Percentiles rank a stretch among this genome's conserved stretches.
Conservation (phyloP, 208 protist genomes). For the Lotmaria passim region DNA sequence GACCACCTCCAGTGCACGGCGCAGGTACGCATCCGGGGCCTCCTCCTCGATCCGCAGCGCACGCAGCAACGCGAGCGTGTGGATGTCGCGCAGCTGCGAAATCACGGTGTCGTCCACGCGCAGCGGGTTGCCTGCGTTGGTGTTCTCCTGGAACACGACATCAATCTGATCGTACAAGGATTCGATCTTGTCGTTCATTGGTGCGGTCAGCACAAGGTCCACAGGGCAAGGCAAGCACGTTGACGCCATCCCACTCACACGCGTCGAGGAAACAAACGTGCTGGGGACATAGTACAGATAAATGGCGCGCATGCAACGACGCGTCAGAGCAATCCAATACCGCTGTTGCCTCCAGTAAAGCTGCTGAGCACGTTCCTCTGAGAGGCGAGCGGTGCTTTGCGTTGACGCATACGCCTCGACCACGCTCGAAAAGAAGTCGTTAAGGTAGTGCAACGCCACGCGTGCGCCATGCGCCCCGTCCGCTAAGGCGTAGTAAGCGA, state of each 20-base stretch:
- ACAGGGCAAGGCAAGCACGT: too few species aligned
- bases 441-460: constrained; percentile 31
- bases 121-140: constrained; percentile 65
- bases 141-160: constrained; percentile 74
- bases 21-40: constrained; percentile 71
- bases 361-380: not conserved
- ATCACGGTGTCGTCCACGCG: constrained; percentile 34
- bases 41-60: constrained; percentile 60
- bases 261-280: not conserved
- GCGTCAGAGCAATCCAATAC: constrained; percentile 20
- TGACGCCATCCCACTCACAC: too few species aligned
- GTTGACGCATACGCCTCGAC: constrained; percentile 7
- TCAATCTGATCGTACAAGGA: constrained; percentile 57
- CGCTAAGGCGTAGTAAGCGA: constrained; percentile 11
- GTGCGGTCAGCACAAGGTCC: constrained; percentile 18
- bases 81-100: constrained; percentile 32
- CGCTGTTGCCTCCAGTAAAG: constrained; percentile 38
- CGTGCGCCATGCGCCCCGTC: constrained; percentile 26
- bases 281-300: constrained; percentile 20
- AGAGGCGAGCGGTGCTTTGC: not conserved
- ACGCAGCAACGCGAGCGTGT: constrained; percentile 58
- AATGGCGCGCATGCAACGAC: constrained; percentile 26
- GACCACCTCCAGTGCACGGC: constrained; percentile 64
- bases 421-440: constrained; percentile 3
- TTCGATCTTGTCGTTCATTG: constrained; percentile 32